phyloP scores from a whole-genome alignment of 1,139 yeast genomes.

The Saccharomyces hybrid region DNA sequence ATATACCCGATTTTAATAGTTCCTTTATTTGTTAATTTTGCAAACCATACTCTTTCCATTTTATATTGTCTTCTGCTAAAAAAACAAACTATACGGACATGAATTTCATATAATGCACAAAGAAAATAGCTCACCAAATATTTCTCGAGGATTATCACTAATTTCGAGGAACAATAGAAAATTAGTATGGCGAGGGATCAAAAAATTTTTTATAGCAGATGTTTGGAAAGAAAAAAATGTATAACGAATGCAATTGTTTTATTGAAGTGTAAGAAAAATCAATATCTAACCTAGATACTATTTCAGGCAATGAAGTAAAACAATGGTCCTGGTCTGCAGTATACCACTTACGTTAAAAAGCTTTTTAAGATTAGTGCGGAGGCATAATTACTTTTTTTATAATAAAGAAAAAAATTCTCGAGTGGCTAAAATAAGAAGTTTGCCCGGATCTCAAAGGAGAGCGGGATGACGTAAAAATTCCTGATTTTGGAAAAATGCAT shows the following conservation, averaged over 20 bases:
- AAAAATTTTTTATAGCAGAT: not conserved
- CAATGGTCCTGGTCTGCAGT: not conserved
- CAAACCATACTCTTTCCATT: not conserved
- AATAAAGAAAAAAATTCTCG: not conserved
- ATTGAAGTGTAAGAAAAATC: not conserved
- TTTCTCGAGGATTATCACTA: not conserved
- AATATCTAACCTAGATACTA: not conserved
- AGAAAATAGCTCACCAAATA: not conserved
- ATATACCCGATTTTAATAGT: not conserved
- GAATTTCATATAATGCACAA: not conserved
- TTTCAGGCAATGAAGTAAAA: not conserved
- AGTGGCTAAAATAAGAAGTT: not conserved
- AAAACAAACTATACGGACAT: not conserved
- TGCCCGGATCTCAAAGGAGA: not conserved
- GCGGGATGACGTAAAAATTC: not conserved
- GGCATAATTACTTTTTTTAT: not conserved
- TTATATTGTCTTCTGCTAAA: not conserved
- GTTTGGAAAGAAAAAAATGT: not conserved
- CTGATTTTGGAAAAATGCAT: not conserved
- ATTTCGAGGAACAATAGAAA: not conserved
- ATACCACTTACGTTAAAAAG: not conserved
- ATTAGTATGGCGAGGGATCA: not conserved
- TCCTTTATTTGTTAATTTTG: not conserved
- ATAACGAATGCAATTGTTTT: not conserved
- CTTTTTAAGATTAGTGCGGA: not conserved